Base-by-base conservation (phyloP, 371 early-diverging fungal genomes). In the Synchytrium microbalum region DNA sequence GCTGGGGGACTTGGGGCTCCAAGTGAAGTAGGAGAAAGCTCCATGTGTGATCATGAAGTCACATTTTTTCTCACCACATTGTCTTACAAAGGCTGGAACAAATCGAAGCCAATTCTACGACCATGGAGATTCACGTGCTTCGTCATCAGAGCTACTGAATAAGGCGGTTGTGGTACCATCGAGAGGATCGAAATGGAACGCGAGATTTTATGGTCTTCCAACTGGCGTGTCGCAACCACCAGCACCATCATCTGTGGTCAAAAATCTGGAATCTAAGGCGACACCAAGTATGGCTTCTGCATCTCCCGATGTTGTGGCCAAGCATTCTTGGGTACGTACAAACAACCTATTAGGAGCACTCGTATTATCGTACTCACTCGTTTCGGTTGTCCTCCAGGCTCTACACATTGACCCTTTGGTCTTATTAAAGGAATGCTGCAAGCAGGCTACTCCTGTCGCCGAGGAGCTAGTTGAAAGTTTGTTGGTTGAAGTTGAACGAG, bases 371-470 rank as follows among this genome's bases (percentile, higher is more conserved):
- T 19, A 46, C 24, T 13, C 19, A 23, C 58, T 72, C 71, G 67
- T 74, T 26, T 54, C 71, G 52, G 64, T n/a, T n/a, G 5, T 5
- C 10, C 46, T 38, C 10, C 46, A 38, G 46, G 10, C 46, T 19
- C 46, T 38, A 5, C 5, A 68, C n/a, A 30, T 75, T 25, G 78
- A 78, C 29, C 66, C 66, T 1, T 67, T 74, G 8, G 63, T 69
- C 14, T 66, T 78, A 3, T 60, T 78, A 27, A 73, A 73, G n/a
- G 78, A 78, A 38, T 74, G 73, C 60, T 70, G 75, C 63, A 72
- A 69, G 62, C 61, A 71, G 33, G 69, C 64, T 57, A 69, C 71
- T 3, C 58, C 66, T 58, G 66, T 73, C 14, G 75, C 75, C 1
- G 54, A 63, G 3, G 74, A 75, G 26, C 56, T 75, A 10, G 64